Percentiles rank a stretch among this genome's conserved stretches.
These are phyloP conservation scores for barrel medic (Medicago truncatula) DNA, from an alignment of 306 rosid genomes.

Conservation along the genomic window MtrunA17r5.0-ANR NC_053049.1:4659001-4659500, in stretches of 20 bases:
- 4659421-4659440: constrained; percentile 45
- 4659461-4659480: constrained; percentile 41
- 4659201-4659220: background rate
- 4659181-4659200: background rate
- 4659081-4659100: constrained; percentile 56
- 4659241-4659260: background rate
- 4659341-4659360: background rate
- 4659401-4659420: constrained; percentile 44
- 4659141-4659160: background rate
- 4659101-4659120: background rate
- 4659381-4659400: constrained; percentile 41
- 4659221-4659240: background rate
- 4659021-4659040: constrained; percentile 76
- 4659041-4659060: constrained; percentile 60
- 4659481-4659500: constrained; percentile 37
- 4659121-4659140: background rate
- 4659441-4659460: constrained; percentile 46
- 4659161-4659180: background rate
- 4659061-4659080: constrained; percentile 51
- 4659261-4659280: background rate
- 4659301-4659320: background rate
- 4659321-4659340: background rate
- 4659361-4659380: constrained; percentile 30
- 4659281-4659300: background rate
- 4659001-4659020: constrained; percentile 79